phyloP scores from a whole-genome alignment of 179 eudicot genomes.

The Heliamphora ciliata region DNA sequence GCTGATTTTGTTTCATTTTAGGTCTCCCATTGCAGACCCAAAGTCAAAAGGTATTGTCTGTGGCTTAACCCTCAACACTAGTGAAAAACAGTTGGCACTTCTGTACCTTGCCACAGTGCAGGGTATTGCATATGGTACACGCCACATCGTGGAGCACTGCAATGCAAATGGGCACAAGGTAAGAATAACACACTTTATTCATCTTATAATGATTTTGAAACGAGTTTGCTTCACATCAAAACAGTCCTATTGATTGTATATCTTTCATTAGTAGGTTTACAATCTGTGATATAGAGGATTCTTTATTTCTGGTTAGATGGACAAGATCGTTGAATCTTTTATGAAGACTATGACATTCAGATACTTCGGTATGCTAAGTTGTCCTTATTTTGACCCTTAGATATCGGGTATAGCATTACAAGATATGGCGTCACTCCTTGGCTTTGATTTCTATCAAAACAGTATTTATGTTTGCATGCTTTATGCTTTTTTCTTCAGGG shows the following conservation, averaged over 20 bases:
- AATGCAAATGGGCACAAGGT: slow-evolving; percentile 92
- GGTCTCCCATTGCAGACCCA: slow-evolving; percentile 97
- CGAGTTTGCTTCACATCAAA: background rate
- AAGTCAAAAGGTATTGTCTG: slow-evolving; percentile 71
- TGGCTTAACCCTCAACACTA: slow-evolving; percentile 85
- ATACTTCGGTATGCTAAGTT: slow-evolving; percentile 1
- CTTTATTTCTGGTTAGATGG: background rate
- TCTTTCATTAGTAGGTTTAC: background rate
- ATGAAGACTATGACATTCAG: background rate
- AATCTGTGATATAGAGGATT: background rate
- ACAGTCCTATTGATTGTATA: background rate
- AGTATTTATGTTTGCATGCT: too few species aligned
- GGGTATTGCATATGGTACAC: slow-evolving; percentile 95
- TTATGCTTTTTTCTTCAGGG: too few species aligned
- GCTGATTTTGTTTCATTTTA: slow-evolving; percentile 26
- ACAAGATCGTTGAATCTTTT: background rate
- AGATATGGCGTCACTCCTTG: too few species aligned
- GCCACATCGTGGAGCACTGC: slow-evolving; percentile 93
- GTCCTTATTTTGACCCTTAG: background rate
- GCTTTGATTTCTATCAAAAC: too few species aligned
- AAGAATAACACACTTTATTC: slow-evolving; percentile 22
- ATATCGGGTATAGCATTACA: too few species aligned
- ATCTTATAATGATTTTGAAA: background rate
- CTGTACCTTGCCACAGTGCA: slow-evolving; percentile 87
- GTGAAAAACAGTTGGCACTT: slow-evolving; percentile 87